phyloP scores from a whole-genome alignment of 2,329 filamentous ascomycete genomes.

The Cytospora schulzeri region DNA sequence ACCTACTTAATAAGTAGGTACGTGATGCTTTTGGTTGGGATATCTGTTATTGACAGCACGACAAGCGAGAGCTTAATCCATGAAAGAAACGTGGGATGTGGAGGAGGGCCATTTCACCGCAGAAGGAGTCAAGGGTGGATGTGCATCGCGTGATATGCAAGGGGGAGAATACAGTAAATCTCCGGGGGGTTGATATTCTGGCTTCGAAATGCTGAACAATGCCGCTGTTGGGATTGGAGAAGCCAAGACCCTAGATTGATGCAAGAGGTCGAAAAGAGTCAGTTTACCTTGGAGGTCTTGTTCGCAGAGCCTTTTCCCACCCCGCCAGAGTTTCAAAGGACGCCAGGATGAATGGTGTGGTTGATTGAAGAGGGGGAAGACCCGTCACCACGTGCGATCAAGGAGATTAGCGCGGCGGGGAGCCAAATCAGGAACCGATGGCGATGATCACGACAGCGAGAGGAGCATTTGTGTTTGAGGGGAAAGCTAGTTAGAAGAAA shows the following conservation, averaged over 20 bases:
- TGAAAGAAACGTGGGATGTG: neutral
- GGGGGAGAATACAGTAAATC: neutral
- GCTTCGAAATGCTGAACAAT: neutral
- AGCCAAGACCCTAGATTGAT: too few species aligned
- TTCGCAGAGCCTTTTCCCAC: too few species aligned
- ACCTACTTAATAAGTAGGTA: too few species aligned
- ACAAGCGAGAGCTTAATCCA: neutral
- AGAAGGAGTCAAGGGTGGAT: neutral
- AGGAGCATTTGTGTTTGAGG: neutral
- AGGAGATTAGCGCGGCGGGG: neutral
- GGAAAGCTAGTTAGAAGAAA: neutral
- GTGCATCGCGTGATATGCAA: too few species aligned
- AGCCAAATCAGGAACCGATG: neutral
- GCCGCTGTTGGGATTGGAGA: neutral
- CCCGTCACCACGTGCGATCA: neutral
- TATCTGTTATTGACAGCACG: neutral
- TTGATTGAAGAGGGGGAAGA: neutral
- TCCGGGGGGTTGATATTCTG: neutral
- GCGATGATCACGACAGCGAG: neutral
- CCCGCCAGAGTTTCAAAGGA: neutral
- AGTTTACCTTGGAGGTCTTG: too few species aligned
- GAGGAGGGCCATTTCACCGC: neutral
- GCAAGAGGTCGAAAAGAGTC: neutral
- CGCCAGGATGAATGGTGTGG: neutral
- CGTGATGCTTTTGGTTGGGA: too few species aligned